These are phyloP conservation scores for Yamadazyma kanchanaburiensis DNA, from an alignment of 1,139 yeast genomes.

Conservation along the genomic window DNA sequence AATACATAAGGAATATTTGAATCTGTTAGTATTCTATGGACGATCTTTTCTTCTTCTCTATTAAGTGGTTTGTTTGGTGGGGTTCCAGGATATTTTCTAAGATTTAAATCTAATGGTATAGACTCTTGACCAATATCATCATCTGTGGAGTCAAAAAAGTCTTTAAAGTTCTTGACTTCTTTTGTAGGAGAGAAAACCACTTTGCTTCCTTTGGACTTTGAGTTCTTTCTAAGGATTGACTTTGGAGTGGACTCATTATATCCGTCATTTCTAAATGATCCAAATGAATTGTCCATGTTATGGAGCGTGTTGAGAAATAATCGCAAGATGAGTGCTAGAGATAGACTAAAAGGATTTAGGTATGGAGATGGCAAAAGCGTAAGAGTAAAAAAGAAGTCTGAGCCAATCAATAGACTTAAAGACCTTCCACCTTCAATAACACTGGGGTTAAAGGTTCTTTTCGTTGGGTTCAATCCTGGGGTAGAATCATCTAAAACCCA, in stretches of 20 bases:
- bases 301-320: conserved; percentile 1
- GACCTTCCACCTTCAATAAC: conserved; percentile 36
- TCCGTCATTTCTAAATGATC: conserved; percentile 3
- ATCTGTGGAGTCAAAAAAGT: conserved; percentile 17
- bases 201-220: conserved; percentile 5
- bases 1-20: conserved; percentile 56
- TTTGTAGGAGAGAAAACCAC: conserved; percentile 36
- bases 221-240: conserved; percentile 11
- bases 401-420: no score
- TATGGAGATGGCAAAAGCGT: no score
- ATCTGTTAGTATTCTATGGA: conserved; percentile 10
- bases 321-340: not conserved
- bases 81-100: conserved; percentile 1
- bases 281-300: conserved; percentile 6
- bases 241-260: conserved; percentile 16
- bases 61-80: conserved; percentile 3
- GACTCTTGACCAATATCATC: conserved; percentile 6
- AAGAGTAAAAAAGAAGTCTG: no score
- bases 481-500: conserved; percentile 58
- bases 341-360: not conserved
- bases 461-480: conserved; percentile 78
- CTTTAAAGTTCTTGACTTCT: conserved; percentile 20
- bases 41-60: conserved; percentile 6
- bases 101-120: conserved; percentile 2
- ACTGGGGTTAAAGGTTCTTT: conserved; percentile 40